Evolutionary conservation across 352 stramenopile species (phyloP), one percentile per base, ranked within the genome.

Genomic region (Phytophthora palmivora): DNA sequence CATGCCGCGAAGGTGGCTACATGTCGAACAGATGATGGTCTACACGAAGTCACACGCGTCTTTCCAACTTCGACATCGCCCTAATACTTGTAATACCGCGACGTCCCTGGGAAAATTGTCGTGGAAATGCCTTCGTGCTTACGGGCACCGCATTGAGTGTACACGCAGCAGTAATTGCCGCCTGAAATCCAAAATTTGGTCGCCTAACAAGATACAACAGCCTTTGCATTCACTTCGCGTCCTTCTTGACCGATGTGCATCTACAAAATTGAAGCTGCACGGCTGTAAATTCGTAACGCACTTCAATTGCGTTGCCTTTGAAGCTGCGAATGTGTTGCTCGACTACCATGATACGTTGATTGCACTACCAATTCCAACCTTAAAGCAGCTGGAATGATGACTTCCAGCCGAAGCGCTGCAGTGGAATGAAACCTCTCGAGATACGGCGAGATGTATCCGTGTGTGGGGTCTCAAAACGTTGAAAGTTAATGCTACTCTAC

Each of bases 1-100:
- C 39, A 45, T 21, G 15, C 22, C 24, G 63, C 44, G 28, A 54
- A 72, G 67, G 67, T 72, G 61, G 67, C 61, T 75, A 75, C 67
- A 68, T 28, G 54, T 16, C 21, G 24, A 56, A 61, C 67, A 68
- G 43, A 71, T 63, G 44, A 48, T 36, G 44, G 10, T 47, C 18
- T 22, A 18, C 33, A 69, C 62, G 55, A 53, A 58, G 38, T 60
- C 21, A 63, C 28, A 63, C 33, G 46, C 56, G 67, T 58, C 67
- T 76, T 67, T 76, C 62, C 62, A 72, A 42, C 16, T 32, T 37
- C 14, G 12, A 53, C 6, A 6, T 14, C 22, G 26, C 19, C 3
- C 21, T n/a, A 28, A 6, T 28, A 28, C 6, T 28, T 19, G 4
- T 46, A 38, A 53, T 36, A 42, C 33, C 52, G 36, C 42, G 44